A percentile compares a stretch with the other conserved stretches of the same genome.
Evolutionary conservation across 345 rosid species (phyloP).

Genomic region (Populus simonii): DNA sequence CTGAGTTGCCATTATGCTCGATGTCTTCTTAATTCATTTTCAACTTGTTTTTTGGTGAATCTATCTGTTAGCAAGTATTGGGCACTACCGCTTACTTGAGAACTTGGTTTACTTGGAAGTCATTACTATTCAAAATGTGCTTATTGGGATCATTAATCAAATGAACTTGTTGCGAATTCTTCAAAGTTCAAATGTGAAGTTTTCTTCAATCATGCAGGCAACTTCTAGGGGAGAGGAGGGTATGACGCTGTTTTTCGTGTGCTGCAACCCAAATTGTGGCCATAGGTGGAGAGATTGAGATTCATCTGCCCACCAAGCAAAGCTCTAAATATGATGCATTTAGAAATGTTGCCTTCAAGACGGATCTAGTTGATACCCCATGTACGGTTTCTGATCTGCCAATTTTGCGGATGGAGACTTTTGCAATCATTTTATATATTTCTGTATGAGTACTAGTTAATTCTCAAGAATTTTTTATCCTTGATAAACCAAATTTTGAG

Average conservation of each 20-base stretch:
- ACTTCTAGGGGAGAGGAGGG: conserved; percentile 91
- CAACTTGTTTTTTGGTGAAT: not conserved
- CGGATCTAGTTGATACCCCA: not conserved
- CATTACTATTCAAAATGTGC: not conserved
- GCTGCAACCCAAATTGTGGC: conserved; percentile 75
- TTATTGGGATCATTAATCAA: not conserved
- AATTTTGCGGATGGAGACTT: not conserved
- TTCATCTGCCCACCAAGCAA: not conserved
- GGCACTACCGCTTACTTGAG: not conserved
- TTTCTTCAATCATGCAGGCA: conserved; percentile 24
- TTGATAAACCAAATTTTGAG: not conserved
- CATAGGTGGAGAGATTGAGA: conserved; percentile 70
- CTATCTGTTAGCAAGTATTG: not conserved
- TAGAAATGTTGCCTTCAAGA: not conserved
- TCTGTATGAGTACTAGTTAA: not conserved
- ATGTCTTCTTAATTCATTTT: not conserved
- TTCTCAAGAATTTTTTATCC: not conserved
- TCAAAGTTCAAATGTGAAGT: not conserved
- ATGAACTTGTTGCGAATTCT: not conserved
- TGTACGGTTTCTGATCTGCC: not conserved
- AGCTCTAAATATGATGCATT: not conserved
- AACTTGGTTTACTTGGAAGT: not conserved
- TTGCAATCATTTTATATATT: not conserved
- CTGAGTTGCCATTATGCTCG: not conserved
- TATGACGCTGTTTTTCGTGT: conserved; percentile 83